Base-by-base conservation (phyloP, 179 eudicot species). In the Beta macrorhiza region DNA sequence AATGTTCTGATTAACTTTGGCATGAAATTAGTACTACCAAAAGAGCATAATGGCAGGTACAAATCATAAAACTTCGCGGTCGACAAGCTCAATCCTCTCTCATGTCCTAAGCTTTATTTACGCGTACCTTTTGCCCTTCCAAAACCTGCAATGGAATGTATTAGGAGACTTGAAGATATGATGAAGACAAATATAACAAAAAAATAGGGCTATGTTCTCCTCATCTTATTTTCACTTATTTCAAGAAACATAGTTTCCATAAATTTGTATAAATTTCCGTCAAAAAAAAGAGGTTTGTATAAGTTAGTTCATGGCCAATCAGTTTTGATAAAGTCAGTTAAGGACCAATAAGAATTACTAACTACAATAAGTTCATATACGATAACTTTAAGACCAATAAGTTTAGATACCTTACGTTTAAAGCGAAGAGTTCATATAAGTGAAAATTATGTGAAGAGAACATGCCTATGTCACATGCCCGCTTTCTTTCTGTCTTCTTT, bases 101-200 rank as follows among this genome's bases (percentile, higher is more conserved):
- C 20, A 25, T 42, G 45, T 42, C 49, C 78, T 82, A 92, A 20
- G 97, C 97, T 85, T 89, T 95, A 86, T 93, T 95, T 32, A 93
- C 97, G 19, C 98, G 94, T 49, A 95, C 91, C 74, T 90, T 90
- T 89, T 95, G 98, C 74, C 98, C 98, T 88, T 92, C 97, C 75
- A 95, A 87, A 52, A 82, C 89, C 98, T 95, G 91, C 90, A 87
- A 78, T 42, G 65, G 77, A 75, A 69, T 15, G 20, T 52, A 64
- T 78, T 12, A 84, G 77, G 42, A 64, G 47, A 56, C 63, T 9
- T 37, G n/a, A 76, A 19, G 68, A 16, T 52, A 6, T 2, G 49
- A 29, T 82, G 19, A 69, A 20, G 14, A 71, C 15, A 56, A 44
- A 44, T 20, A 5, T 4, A 20, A 2, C n/a, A 61, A 61, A 9